Conservation (phyloP, 83 land plant genomes). For the Picea engelmannii region DNA sequence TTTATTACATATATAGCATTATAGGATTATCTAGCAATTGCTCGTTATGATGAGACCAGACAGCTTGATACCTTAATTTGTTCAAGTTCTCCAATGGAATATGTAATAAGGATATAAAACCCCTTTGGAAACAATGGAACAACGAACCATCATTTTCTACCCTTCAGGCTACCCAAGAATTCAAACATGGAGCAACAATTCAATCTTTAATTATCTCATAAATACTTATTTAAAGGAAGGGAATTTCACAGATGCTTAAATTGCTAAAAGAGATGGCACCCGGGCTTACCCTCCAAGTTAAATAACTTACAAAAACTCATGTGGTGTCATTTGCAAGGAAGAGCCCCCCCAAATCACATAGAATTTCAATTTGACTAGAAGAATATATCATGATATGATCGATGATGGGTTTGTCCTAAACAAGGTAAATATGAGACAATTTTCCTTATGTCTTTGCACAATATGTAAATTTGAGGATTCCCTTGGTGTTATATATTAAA, state of each 20-base stretch:
- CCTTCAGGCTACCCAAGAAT: too few species aligned
- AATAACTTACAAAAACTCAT: constrained; percentile 57
- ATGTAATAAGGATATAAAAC: too few species aligned
- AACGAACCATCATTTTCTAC: too few species aligned
- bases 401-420: constrained; percentile 10
- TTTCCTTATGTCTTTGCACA: constrained; percentile 55
- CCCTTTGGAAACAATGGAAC: too few species aligned
- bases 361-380: constrained; percentile 49
- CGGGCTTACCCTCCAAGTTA: constrained; percentile 59
- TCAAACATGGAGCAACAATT: background rate
- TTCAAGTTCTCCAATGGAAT: too few species aligned
- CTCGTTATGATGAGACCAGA: too few species aligned
- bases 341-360: constrained; percentile 31
- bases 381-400: constrained; percentile 58
- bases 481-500: too few species aligned
- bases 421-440: constrained; percentile 44
- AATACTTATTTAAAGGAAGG: constrained; percentile 54
- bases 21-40: too few species aligned
- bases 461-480: constrained; percentile 25
- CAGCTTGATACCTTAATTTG: too few species aligned
- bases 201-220: constrained; percentile 57
- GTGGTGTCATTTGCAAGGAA: constrained; percentile 62
- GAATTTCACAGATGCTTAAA: too few species aligned
- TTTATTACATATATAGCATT: too few species aligned
- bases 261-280: constrained; percentile 49